Conservation (phyloP, 768 basidiomycete species). For the Boletus pseudo-olivaceus region DNA sequence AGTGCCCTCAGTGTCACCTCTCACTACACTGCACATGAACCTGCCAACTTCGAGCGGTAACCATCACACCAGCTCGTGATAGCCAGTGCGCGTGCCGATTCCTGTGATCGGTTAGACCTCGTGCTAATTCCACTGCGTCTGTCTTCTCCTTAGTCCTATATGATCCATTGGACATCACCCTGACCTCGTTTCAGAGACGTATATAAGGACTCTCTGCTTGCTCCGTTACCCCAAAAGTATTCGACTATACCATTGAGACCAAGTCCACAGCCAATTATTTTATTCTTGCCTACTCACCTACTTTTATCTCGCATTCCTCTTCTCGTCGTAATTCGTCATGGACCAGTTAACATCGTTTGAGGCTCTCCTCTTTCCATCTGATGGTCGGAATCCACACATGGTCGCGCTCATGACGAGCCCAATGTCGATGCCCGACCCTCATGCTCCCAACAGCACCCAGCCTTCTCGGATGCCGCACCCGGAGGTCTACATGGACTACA, state of each 20-base stretch:
- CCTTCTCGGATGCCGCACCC: constrained; percentile 74
- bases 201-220: constrained; percentile 26
- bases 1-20: constrained; percentile 2
- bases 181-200: constrained; percentile 40
- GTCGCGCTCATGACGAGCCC: constrained; percentile 75
- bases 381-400: constrained; percentile 69
- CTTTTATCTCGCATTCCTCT: constrained; percentile 15
- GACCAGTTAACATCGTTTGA: constrained; percentile 62
- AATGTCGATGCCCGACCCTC: constrained; percentile 40
- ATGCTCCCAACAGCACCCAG: constrained; percentile 42
- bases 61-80: constrained; percentile 5
- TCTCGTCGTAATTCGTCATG: constrained; percentile 39
- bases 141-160: constrained; percentile 23
- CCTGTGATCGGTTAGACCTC: constrained; percentile 31
- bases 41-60: background rate
- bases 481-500: constrained; percentile 82
- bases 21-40: constrained; percentile 17
- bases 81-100: constrained; percentile 12
- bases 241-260: constrained; percentile 21
- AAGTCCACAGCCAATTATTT: constrained; percentile 14
- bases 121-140: constrained; percentile 33
- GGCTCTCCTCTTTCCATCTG: constrained; percentile 75
- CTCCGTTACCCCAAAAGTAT: constrained; percentile 17
- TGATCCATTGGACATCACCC: constrained; percentile 28
- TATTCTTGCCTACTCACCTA: constrained; percentile 18